Evolutionary conservation across 2,329 filamentous ascomycete species (phyloP).

Genomic region (Fusarium compactum): DNA sequence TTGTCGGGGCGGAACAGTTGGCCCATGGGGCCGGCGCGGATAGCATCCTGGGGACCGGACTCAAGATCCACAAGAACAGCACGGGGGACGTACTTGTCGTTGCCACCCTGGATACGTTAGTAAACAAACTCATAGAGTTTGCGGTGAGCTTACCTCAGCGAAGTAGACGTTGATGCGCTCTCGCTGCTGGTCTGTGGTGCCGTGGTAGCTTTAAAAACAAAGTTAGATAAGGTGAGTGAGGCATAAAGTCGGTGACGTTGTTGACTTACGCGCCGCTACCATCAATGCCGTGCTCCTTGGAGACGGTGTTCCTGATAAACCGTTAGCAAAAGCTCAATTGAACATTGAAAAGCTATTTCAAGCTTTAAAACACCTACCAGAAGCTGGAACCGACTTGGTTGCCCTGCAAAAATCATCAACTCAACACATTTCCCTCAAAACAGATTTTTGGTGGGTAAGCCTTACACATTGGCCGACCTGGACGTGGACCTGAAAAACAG

Average conservation of each 20-base stretch:
- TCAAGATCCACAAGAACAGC: conserved; percentile 99
- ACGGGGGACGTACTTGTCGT: conserved; percentile 99
- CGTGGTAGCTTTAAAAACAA: conserved; percentile 70
- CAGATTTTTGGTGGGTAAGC: conserved; percentile 57
- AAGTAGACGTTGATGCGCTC: conserved; percentile 99
- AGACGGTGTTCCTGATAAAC: conserved; percentile 74
- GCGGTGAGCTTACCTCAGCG: conserved; percentile 69
- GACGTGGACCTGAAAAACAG: conserved; percentile 83
- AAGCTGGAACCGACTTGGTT: conserved; percentile 99
- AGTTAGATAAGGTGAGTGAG: conserved; percentile 10
- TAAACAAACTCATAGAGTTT: not conserved
- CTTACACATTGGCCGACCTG: conserved; percentile 99
- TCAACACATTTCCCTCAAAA: conserved; percentile 25
- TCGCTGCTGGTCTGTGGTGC: conserved; percentile 96
- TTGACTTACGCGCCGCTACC: conserved; percentile 82
- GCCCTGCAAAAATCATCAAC: conserved; percentile 70
- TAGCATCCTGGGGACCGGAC: conserved; percentile 99
- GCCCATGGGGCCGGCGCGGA: conserved; percentile 96
- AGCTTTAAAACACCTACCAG: conserved; percentile 62
- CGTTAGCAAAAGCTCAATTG: not conserved
- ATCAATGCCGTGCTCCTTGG: conserved; percentile 95
- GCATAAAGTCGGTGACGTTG: conserved; percentile 11
- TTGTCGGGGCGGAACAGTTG: conserved; percentile 99
- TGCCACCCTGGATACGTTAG: conserved; percentile 74
- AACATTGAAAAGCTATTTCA: not conserved